A percentile compares a stretch with the other conserved stretches of the same genome.
Evolutionary conservation across 2,329 filamentous ascomycete species (phyloP).

Genomic region (Dissoconium aciculare): DNA sequence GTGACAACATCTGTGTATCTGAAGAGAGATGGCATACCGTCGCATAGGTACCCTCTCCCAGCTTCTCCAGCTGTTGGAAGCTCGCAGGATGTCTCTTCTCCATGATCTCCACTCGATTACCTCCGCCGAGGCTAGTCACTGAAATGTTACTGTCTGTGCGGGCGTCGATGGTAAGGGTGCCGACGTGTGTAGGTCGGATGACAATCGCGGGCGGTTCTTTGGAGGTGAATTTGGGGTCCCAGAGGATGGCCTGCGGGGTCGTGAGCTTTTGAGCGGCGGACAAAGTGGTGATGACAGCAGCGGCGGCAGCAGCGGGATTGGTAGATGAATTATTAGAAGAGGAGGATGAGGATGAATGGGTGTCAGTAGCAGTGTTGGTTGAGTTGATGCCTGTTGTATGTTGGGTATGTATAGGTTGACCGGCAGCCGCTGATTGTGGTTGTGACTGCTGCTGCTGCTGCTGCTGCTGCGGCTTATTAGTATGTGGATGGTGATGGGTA

Average conservation of each 20-base stretch:
- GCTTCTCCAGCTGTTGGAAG: slow-evolving; percentile 96
- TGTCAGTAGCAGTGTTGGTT: no score
- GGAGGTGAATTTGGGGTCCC: slow-evolving; percentile 33
- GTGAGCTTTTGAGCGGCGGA: slow-evolving; percentile 25
- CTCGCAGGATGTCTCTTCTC: slow-evolving; percentile 91
- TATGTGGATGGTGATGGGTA: no score
- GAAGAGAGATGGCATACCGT: slow-evolving; percentile 45
- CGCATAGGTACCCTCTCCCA: slow-evolving; percentile 96
- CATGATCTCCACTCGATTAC: slow-evolving; percentile 43
- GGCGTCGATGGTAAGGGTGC: slow-evolving; percentile 32
- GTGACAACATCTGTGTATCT: not conserved
- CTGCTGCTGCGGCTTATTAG: no score
- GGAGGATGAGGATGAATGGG: not conserved
- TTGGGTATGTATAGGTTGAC: no score
- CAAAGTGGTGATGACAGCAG: slow-evolving; percentile 3
- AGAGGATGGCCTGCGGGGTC: slow-evolving; percentile 36
- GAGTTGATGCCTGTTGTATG: no score
- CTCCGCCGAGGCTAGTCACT: slow-evolving; percentile 33
- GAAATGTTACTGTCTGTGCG: slow-evolving; percentile 39
- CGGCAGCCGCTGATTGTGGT: no score
- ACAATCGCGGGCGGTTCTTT: slow-evolving; percentile 31
- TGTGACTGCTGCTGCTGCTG: no score
- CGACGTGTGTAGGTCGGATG: slow-evolving; percentile 35
- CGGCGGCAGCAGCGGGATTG: slow-evolving; percentile 23
- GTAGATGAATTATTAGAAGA: not conserved